Base-by-base conservation (phyloP, 495 filamentous ascomycete species). In the Rusavskia elegans region DNA sequence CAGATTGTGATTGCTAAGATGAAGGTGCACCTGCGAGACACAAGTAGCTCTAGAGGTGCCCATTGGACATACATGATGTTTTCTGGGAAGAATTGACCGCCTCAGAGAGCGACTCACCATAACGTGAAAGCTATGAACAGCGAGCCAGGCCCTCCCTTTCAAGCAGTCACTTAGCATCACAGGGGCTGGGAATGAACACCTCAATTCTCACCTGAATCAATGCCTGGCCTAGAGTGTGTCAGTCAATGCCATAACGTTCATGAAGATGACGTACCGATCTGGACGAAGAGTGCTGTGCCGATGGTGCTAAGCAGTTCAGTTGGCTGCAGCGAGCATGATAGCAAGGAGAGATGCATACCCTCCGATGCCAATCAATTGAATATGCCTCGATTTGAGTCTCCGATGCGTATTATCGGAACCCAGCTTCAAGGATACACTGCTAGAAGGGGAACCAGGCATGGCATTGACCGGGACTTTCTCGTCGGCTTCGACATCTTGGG, bases 241-340 rank as follows among this genome's bases (percentile, higher is more conserved):
- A 45, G 4, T 11, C 27, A 53, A 16, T 3, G 1, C 17, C 11
- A 0, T 8, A 16, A 25, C 21, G 17, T 37, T 21, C 32, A 21
- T 27, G 21, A 23, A 27, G 38, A 5, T 10, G 27, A 17, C 19
- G 11, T 30, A 56, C 57, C 87, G 50, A 92, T 88, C 55, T 82
- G 77, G 23, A 88, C 81, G 64, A 81, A 88, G 11, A 88, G 68
- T 2, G 76, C 84, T n/a, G 85, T 88, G n/a, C 85, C 84, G 60
- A 87, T 88, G 27, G 53, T 56, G 1, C 56, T 52, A 38, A 21
- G 9, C 30, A 37, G 13, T 0, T 27, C 35, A 39, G 17, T 6
- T 30, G 8, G 11, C 52, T 38, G 52, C 44, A 21, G 45, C 10
- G 37, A 29, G 16, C 44, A n/a, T 38, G 25, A 23, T 39, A 11